phyloP scores from a whole-genome alignment of 352 stramenopile species.

The Pythium rishiriense region DNA sequence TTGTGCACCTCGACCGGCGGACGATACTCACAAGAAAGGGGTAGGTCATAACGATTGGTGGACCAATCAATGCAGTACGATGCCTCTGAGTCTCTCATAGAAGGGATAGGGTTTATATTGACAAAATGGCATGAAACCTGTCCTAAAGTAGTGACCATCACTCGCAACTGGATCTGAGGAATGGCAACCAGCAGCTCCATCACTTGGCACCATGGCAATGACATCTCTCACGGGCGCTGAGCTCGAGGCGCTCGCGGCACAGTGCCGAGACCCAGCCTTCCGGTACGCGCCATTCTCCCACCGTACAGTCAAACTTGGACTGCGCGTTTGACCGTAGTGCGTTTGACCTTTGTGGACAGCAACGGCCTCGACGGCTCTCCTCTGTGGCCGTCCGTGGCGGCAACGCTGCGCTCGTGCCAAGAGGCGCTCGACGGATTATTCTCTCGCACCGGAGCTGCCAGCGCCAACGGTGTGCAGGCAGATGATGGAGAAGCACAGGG shows the following conservation, averaged over 20 bases:
- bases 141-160: slow-evolving; percentile 26
- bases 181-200: slow-evolving; percentile 23
- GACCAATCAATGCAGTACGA: neutral
- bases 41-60: slow-evolving; percentile 9
- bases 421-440: slow-evolving; percentile 20
- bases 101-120: slow-evolving; percentile 1
- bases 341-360: too few species aligned
- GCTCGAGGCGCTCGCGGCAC: slow-evolving; percentile 52
- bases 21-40: neutral
- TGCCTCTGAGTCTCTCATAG: neutral
- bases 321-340: too few species aligned
- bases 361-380: slow-evolving; percentile 21
- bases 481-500: neutral
- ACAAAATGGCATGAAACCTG: neutral
- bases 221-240: slow-evolving; percentile 20
- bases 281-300: slow-evolving; percentile 51
- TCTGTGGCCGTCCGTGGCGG: slow-evolving; percentile 25
- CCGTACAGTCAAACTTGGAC: too few species aligned
- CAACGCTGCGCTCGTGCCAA: slow-evolving; percentile 20
- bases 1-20: neutral
- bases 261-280: slow-evolving; percentile 52
- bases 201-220: neutral
- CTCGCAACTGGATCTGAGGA: slow-evolving; percentile 15
- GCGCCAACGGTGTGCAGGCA: slow-evolving; percentile 1
- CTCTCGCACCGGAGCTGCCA: slow-evolving; percentile 12